Evolutionary conservation across 1,139 yeast species (phyloP), one percentile per base, ranked within the genome.

Genomic region (Suhomyces bokatorum): DNA sequence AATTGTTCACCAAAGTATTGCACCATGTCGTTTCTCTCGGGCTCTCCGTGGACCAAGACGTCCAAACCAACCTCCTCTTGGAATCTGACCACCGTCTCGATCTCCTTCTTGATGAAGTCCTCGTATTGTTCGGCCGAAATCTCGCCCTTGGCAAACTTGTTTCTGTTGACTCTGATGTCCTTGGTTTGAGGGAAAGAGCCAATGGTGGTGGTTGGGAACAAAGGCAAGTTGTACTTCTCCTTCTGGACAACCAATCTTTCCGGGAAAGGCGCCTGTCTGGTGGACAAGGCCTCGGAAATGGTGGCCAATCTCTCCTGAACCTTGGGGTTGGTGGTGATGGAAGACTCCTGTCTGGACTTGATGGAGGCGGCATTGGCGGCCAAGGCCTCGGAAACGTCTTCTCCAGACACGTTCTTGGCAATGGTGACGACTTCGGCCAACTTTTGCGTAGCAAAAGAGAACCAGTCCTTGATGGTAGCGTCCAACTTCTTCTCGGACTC

Each of bases 171-270:
- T 83, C 99, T 89, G 75, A 93, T 93, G 71, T 93, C 99, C 82
- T 89, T 89, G 71, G 99, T 93, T 82, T 93, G 99, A 63, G 99
- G 99, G 98, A 93, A 93, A 57, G 99, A 93, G 75, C 99, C 99
- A 73, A 93, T 93, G 64, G 99, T 93, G 71, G 99, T 93, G 69
- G 99, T 93, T 76, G 99, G 99, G 96, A 93, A 93, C 68, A 88
- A 78, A 62, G 99, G 99, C 71, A 93, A 81, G 80, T 91, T 87
- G 81, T 88, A 88, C 68, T 83, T 79, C 60, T 73, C 77, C 79
- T 87, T 80, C 81, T 93, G 99, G 61, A 84, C 90, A 60, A 78
- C 85, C 67, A 88, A 83, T 81, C 99, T 89, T 53, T 73, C 78
- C 61, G 86, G 83, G 84, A 93, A 93, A 52, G 95, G 83, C 60